Evolutionary conservation across 805 yeast genomes (phyloP).

Genomic region (Nakazawaea anatomiae): DNA sequence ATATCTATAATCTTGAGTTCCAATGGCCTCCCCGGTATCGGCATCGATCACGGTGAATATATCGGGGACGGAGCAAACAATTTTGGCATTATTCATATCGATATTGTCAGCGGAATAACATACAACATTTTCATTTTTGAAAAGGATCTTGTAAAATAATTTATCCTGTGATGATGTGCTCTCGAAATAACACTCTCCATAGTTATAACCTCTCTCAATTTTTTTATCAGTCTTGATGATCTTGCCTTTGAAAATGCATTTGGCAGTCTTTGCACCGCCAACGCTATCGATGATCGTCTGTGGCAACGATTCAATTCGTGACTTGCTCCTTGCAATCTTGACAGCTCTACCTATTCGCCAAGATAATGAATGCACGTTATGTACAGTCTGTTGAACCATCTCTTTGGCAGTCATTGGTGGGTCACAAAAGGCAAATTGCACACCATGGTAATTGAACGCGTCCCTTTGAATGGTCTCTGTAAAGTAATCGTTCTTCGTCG

Average conservation of each 20-base stretch:
- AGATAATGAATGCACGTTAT: conserved; percentile 29
- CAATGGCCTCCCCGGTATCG: conserved; percentile 37
- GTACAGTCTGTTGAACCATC: conserved; percentile 24
- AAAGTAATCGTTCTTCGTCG: conserved; percentile 25
- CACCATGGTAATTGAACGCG: conserved; percentile 34
- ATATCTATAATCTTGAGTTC: conserved; percentile 38
- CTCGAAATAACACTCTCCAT: conserved; percentile 31
- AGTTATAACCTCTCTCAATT: conserved; percentile 30
- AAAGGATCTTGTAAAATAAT: conserved; percentile 27
- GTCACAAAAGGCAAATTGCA: conserved; percentile 29
- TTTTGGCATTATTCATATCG: conserved; percentile 16
- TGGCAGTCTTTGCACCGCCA: conserved; percentile 27
- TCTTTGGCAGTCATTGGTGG: conserved; percentile 27
- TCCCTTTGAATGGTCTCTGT: conserved; percentile 35
- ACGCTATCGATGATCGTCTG: conserved; percentile 27
- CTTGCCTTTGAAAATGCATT: conserved; percentile 27
- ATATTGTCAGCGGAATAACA: conserved; percentile 20
- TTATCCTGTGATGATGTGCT: conserved; percentile 10
- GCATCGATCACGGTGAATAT: conserved; percentile 31
- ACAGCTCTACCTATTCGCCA: conserved; percentile 43
- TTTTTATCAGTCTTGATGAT: conserved; percentile 31
- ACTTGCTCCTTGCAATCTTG: conserved; percentile 24
- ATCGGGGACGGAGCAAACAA: conserved; percentile 34
- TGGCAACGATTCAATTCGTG: conserved; percentile 28
- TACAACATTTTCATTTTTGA: conserved; percentile 38